Evolutionary conservation across 1,284 basidiomycete species (phyloP).

Genomic region (Pseudozyma sp.): DNA sequence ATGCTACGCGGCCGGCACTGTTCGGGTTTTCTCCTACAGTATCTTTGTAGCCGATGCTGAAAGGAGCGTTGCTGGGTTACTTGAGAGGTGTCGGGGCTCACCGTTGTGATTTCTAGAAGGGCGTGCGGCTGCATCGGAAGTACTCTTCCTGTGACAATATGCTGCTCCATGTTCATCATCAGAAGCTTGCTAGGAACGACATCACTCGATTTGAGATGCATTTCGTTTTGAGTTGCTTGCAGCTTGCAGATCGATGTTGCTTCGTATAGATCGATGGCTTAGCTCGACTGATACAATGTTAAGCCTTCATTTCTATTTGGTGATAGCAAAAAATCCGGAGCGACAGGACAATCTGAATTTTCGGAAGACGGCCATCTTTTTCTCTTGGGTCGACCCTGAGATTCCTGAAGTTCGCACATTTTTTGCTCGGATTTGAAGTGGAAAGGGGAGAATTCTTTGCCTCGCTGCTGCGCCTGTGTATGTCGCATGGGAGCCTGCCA

Average conservation of each 20-base stretch:
- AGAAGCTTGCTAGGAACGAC: not conserved
- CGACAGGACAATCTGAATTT: not conserved
- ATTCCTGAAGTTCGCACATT: conserved; percentile 8
- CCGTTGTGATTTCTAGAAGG: no score
- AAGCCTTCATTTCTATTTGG: not conserved
- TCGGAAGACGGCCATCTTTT: conserved; percentile 9
- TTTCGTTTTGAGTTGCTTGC: conserved; percentile 1
- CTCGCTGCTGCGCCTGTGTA: not conserved
- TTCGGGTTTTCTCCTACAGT: no score
- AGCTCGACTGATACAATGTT: not conserved
- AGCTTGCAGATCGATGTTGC: conserved; percentile 11
- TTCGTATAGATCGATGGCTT: not conserved
- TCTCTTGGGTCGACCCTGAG: conserved; percentile 1
- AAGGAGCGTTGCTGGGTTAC: no score
- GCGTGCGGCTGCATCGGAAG: no score
- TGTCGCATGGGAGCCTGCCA: not conserved
- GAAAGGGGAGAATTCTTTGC: not conserved
- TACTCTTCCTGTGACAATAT: no score
- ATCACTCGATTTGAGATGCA: not conserved
- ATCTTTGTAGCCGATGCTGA: no score
- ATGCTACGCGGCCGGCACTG: no score
- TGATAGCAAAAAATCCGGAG: conserved; percentile 1
- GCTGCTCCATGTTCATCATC: no score
- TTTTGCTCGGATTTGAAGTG: not conserved
- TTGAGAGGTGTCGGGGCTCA: no score